Conservation (phyloP, 1,139 yeast species). For the Pichia sp. region DNA sequence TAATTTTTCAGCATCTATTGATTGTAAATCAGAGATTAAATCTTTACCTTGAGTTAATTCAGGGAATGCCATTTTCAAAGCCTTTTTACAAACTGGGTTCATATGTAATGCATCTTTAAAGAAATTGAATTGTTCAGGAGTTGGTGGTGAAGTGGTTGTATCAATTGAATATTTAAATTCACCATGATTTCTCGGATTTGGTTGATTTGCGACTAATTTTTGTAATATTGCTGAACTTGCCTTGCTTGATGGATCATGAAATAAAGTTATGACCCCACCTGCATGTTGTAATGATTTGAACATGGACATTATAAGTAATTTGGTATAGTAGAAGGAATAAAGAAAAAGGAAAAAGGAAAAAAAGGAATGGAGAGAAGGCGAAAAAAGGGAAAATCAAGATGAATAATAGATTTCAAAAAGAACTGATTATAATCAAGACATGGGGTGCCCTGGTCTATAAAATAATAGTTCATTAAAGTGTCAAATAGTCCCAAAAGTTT, state of each 20-base stretch:
- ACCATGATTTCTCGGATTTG: constrained; percentile 3
- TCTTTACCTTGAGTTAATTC: constrained; percentile 16
- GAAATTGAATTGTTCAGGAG: constrained; percentile 26
- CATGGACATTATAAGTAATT: constrained; percentile 26
- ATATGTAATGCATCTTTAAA: constrained; percentile 22
- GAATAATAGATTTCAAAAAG: no score
- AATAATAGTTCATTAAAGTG: no score
- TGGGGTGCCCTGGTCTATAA: no score
- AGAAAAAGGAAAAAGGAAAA: no score
- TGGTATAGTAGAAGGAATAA: background rate
- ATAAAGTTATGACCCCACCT: constrained; percentile 30
- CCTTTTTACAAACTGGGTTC: constrained; percentile 25
- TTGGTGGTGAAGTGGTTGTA: constrained; percentile 21
- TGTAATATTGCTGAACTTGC: constrained; percentile 3
- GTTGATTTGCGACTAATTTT: constrained; percentile 7
- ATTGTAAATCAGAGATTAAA: constrained; percentile 18
- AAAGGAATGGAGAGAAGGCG: background rate
- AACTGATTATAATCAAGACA: no score
- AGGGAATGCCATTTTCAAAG: constrained; percentile 27
- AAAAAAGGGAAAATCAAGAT: no score
- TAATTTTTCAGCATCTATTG: constrained; percentile 15
- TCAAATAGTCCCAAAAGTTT: no score
- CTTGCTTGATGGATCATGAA: constrained; percentile 11
- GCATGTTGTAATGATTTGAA: constrained; percentile 27
- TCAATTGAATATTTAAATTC: constrained; percentile 24